Base-by-base conservation (phyloP, 176 grass and related monocot genomes). In the Carex myosuroides region DNA sequence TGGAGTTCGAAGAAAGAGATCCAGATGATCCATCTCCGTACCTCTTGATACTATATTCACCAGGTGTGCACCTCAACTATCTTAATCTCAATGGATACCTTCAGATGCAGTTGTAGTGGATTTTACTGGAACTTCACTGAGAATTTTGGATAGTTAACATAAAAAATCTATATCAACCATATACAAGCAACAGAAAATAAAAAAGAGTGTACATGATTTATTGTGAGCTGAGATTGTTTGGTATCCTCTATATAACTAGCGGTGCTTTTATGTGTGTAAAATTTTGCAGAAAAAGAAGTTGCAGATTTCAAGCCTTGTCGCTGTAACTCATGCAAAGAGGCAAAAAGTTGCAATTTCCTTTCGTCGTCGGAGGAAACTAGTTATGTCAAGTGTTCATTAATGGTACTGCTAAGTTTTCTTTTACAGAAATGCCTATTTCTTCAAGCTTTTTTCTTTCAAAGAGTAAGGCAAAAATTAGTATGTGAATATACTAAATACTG, bases 21-120 rank as follows among this genome's bases (percentile, higher is more conserved):
- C 69, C 42, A 69, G 89, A 86, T 54, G 95, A 98, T 88, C 95
- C 95, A 68, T 94, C 81, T 79, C 92, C 92, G 2, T 98, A 98
- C 75, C 91, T 98, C 67, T 79, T 98, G 44, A 84, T 86, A 84
- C 84, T 98, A 87, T 91, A 85, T 89, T 90, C 70, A 71, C 89
- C 89, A 93, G 95, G 95, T 72, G 85, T 85, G 60, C 4, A 33
- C 21, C 52, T 77, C 73, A 78, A 57, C 50, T 77, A 77, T 75
- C 71, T 70, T 70, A 54, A 54, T 75, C 71, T 75, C 21, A 2
- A 13, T 32, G 32, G 24, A 52, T 57, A 26, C 70, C 42, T 5
- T 35, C 64, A 67, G 32, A 17, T 37, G 12, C 2, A 30, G 26
- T 65, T 35, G 1, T n/a, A 76, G 48, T 29, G 13, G 48, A 29